These are phyloP conservation scores for Trichoderma gracile DNA, from an alignment of 2,329 filamentous ascomycete species.

Conservation along the genomic window DNA sequence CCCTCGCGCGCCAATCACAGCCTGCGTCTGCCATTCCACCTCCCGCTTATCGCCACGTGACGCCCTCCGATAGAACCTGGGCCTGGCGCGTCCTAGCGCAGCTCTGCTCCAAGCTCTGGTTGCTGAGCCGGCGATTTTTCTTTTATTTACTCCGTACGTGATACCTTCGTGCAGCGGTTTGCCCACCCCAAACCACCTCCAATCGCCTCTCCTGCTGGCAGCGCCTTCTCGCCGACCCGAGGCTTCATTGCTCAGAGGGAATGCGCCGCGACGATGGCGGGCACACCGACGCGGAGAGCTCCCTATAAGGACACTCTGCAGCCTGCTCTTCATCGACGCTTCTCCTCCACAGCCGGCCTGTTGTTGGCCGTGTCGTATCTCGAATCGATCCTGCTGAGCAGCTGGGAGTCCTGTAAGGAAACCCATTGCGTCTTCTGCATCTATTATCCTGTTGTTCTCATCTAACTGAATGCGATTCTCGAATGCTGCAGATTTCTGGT, in stretches of 20 bases:
- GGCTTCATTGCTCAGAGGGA: conserved; percentile 33
- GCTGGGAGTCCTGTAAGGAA: conserved; percentile 67
- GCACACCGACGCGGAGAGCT: conserved; percentile 55
- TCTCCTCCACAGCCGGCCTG: conserved; percentile 73
- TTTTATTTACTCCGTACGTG: conserved; percentile 35
- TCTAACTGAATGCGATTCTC: conserved; percentile 25
- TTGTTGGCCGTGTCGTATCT: conserved; percentile 71
- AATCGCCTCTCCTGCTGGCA: neutral
- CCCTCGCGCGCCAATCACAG: conserved; percentile 27
- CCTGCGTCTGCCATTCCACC: conserved; percentile 18
- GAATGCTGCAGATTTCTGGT: conserved; percentile 66
- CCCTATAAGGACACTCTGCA: conserved; percentile 89
- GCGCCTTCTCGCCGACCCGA: neutral
- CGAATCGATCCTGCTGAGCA: conserved; percentile 68
- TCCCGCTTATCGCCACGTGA: conserved; percentile 37
- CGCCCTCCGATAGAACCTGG: conserved; percentile 14
- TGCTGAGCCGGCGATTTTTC: conserved; percentile 40
- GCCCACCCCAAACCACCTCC: neutral
- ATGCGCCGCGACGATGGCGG: conserved; percentile 54
- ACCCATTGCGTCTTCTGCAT: neutral
- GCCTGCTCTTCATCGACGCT: conserved; percentile 82
- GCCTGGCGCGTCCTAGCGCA: conserved; percentile 29
- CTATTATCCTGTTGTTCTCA: neutral
- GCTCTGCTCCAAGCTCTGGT: conserved; percentile 27
- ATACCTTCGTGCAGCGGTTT: neutral